phyloP scores from a whole-genome alignment of 2,329 filamentous ascomycete genomes.

The Talaromyces sp. region DNA sequence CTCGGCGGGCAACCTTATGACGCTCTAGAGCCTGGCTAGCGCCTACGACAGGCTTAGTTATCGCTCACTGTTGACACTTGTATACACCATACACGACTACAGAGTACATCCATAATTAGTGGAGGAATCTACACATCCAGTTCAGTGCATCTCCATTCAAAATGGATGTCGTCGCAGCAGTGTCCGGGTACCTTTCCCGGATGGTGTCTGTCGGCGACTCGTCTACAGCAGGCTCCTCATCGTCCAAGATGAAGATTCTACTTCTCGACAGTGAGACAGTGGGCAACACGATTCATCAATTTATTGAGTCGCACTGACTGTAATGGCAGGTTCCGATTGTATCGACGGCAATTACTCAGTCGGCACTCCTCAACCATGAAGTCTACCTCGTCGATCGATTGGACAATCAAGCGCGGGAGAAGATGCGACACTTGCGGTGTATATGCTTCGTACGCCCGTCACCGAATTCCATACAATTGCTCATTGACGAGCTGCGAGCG shows the following conservation, averaged over 20 bases:
- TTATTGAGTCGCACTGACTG: constrained; percentile 25
- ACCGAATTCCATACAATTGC: constrained; percentile 82
- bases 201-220: constrained; percentile 83
- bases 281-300: constrained; percentile 43
- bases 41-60: not conserved
- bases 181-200: constrained; percentile 92
- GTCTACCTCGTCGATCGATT: constrained; percentile 96
- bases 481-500: constrained; percentile 92
- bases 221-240: constrained; percentile 54
- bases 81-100: not conserved
- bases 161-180: constrained; percentile 93
- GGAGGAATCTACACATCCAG: not conserved
- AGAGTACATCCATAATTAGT: not conserved
- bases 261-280: constrained; percentile 88
- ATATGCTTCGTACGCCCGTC: constrained; percentile 91
- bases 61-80: not conserved
- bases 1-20: not conserved
- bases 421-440: constrained; percentile 95
- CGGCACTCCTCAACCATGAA: constrained; percentile 88
- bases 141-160: constrained; percentile 2
- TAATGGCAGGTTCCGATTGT: constrained; percentile 69
- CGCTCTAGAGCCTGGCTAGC: not conserved
- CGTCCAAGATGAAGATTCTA: constrained; percentile 97
- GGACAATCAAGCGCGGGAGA: constrained; percentile 84
- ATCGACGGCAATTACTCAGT: constrained; percentile 93